Evolutionary conservation across 2,329 filamentous ascomycete species (phyloP).

Genomic region (Calonectria leucothoes): DNA sequence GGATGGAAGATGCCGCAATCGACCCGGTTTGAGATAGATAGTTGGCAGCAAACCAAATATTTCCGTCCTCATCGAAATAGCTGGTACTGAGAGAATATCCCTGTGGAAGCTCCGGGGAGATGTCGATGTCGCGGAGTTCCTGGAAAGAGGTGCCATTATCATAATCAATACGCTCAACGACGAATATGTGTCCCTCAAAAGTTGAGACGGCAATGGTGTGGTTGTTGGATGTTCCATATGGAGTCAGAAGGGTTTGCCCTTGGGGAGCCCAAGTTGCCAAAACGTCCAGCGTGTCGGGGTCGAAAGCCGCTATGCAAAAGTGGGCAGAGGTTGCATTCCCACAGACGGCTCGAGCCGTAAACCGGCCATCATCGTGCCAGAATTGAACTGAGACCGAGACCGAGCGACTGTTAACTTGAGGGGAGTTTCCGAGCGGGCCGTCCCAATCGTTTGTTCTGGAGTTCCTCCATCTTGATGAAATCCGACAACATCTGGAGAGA

Average conservation of each 20-base stretch:
- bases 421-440: background rate
- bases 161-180: background rate
- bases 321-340: background rate
- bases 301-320: background rate
- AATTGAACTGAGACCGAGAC: background rate
- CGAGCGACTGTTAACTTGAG: background rate
- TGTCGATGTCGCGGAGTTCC: background rate
- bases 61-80: background rate
- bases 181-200: background rate
- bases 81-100: background rate
- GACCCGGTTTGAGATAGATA: background rate
- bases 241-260: background rate
- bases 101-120: background rate
- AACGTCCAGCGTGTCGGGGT: background rate
- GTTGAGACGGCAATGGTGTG: background rate
- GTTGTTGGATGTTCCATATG: background rate
- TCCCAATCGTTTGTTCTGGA: background rate
- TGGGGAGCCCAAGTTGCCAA: background rate
- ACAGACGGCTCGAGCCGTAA: background rate
- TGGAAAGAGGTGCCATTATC: background rate
- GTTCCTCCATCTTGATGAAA: background rate
- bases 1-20: background rate
- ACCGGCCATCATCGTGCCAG: background rate
- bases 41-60: background rate
- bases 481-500: background rate